A percentile compares a stretch with the other conserved stretches of the same genome.
phyloP scores from a whole-genome alignment of 2,329 filamentous ascomycete genomes.

The Microdochium trichocladiopsis region DNA sequence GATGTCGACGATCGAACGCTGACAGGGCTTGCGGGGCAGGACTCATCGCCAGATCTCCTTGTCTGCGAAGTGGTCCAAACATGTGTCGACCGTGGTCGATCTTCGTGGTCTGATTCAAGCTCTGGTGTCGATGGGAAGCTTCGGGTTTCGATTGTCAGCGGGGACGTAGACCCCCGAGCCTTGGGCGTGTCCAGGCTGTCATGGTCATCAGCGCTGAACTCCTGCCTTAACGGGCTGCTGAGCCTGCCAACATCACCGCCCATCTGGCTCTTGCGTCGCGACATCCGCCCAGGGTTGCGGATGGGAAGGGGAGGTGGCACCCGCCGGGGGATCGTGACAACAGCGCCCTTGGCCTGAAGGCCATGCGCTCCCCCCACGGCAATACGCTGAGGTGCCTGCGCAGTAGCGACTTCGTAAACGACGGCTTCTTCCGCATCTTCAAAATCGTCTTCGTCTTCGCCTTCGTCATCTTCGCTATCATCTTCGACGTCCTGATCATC shows the following conservation, averaged over 20 bases:
- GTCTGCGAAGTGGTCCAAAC: background rate
- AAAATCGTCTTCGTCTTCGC: conserved; percentile 39
- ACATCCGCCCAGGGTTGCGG: conserved; percentile 63
- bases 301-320: conserved; percentile 70
- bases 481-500: conserved; percentile 33
- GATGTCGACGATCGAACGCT: background rate
- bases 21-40: background rate
- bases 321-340: conserved; percentile 81
- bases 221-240: conserved; percentile 42
- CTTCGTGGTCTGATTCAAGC: background rate
- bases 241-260: conserved; percentile 45
- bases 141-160: background rate
- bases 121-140: background rate
- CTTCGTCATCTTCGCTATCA: conserved; percentile 40
- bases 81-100: background rate
- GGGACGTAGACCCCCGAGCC: conserved; percentile 2
- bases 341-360: conserved; percentile 65
- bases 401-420: conserved; percentile 59
- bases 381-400: conserved; percentile 48
- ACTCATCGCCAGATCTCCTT: background rate
- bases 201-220: conserved; percentile 27
- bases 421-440: conserved; percentile 53
- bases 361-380: conserved; percentile 57
- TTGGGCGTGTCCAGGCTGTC: conserved; percentile 15
- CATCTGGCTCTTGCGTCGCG: conserved; percentile 49